Percentiles rank a stretch among this genome's conserved stretches.
Evolutionary conservation across 148 eudicot genomes (phyloP).

Genomic region (Nepenthes gracilis): DNA sequence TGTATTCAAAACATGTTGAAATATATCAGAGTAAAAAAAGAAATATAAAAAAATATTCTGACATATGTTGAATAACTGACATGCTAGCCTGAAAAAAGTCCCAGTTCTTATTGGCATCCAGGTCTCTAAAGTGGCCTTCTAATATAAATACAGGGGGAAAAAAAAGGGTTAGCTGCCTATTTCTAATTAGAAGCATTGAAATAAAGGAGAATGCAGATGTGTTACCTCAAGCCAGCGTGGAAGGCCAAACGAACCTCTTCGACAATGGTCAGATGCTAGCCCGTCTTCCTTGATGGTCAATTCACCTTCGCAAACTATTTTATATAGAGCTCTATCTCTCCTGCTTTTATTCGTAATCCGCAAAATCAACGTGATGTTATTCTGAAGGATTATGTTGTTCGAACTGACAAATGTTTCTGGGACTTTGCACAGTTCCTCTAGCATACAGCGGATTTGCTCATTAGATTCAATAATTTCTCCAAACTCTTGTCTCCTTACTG

Average conservation of each 20-base stretch:
- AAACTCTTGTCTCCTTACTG: slow-evolving; percentile 79
- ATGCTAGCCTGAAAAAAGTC: too few species aligned
- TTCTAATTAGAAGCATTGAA: background rate
- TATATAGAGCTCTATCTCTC: slow-evolving; percentile 45
- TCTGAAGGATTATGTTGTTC: slow-evolving; percentile 87
- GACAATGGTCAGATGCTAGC: slow-evolving; percentile 51
- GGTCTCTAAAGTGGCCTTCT: background rate
- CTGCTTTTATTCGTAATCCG: slow-evolving; percentile 70
- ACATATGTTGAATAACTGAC: too few species aligned
- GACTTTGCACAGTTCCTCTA: slow-evolving; percentile 47
- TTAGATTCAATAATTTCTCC: slow-evolving; percentile 68
- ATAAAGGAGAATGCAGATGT: slow-evolving; percentile 4
- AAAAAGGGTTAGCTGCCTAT: background rate
- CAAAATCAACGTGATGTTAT: slow-evolving; percentile 61
- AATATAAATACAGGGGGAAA: too few species aligned
- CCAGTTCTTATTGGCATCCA: background rate
- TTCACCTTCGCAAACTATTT: slow-evolving; percentile 72
- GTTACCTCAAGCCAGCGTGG: slow-evolving; percentile 95
- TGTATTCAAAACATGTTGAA: too few species aligned
- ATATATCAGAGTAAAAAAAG: too few species aligned
- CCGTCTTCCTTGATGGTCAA: slow-evolving; percentile 57
- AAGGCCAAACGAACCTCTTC: slow-evolving; percentile 87
- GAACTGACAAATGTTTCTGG: slow-evolving; percentile 85
- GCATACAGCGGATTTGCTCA: slow-evolving; percentile 32
- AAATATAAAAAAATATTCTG: too few species aligned